Conservation (phyloP, 2,329 filamentous ascomycete genomes). For the Sclerotinia glacialis region DNA sequence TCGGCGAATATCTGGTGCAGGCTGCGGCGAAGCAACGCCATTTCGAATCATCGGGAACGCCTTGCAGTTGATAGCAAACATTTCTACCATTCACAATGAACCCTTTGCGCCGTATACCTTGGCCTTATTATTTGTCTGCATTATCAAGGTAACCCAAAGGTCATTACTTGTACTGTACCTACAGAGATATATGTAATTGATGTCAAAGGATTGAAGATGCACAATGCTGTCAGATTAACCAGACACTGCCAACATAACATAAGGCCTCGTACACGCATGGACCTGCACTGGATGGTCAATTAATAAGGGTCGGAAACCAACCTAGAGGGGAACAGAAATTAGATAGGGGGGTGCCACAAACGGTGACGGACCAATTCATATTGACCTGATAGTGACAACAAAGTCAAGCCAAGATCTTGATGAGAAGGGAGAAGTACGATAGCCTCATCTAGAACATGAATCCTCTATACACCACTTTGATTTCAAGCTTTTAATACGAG, state of each 20-base stretch:
- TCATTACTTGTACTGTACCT: constrained; percentile 18
- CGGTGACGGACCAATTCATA: neutral
- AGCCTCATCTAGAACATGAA: constrained; percentile 16
- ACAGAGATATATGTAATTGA: constrained; percentile 13
- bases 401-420: constrained; percentile 18
- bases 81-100: constrained; percentile 20
- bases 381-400: constrained; percentile 14
- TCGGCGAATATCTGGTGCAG: constrained; percentile 18
- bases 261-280: constrained; percentile 20
- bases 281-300: constrained; percentile 19
- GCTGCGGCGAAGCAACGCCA: constrained; percentile 23
- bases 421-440: constrained; percentile 18
- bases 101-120: constrained; percentile 13
- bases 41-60: constrained; percentile 22
- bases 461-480: constrained; percentile 18
- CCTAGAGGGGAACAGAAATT: constrained; percentile 21
- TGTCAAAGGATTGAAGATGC: constrained; percentile 21
- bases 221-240: constrained; percentile 23
- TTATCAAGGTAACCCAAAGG: constrained; percentile 19
- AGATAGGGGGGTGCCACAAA: constrained; percentile 20
- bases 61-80: constrained; percentile 20
- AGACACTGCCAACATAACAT: constrained; percentile 15
- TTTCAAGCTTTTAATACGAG: constrained; percentile 16
- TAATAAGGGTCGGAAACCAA: constrained; percentile 22
- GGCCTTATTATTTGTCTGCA: constrained; percentile 15